phyloP scores from a whole-genome alignment of 495 filamentous ascomycete genomes.

The Penicillium parvum region DNA sequence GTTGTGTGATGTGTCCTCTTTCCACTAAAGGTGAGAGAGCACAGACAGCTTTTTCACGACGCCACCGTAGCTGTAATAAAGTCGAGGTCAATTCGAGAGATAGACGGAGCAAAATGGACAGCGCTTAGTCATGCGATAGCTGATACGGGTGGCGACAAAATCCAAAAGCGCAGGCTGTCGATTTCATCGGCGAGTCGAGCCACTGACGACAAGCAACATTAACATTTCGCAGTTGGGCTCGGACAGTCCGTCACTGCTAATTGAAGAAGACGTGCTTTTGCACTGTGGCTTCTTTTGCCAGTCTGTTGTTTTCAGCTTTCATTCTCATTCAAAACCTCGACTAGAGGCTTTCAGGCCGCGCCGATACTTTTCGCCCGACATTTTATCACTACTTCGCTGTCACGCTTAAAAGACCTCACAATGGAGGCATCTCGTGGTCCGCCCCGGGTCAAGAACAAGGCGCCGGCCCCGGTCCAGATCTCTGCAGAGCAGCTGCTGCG shows the following conservation, averaged over 20 bases:
- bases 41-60: constrained; percentile 2
- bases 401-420: constrained; percentile 14
- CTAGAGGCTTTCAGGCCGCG: no score
- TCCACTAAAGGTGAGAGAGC: neutral
- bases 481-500: constrained; percentile 95
- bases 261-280: no score
- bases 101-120: constrained; percentile 7
- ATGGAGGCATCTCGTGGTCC: constrained; percentile 96
- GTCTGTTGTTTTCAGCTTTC: neutral
- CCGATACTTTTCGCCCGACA: no score
- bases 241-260: neutral
- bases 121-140: constrained; percentile 16
- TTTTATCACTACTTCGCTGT: no score
- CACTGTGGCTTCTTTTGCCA: neutral
- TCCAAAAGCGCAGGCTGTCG: constrained; percentile 12
- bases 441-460: constrained; percentile 97
- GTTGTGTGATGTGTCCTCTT: no score
- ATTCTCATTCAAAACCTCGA: no score
- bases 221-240: constrained; percentile 1
- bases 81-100: neutral
- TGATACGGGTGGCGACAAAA: constrained; percentile 14
- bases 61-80: constrained; percentile 8
- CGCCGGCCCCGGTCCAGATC: constrained; percentile 82
- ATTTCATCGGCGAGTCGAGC: constrained; percentile 13
- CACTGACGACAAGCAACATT: neutral